Percentiles rank a stretch among this genome's conserved stretches.
Conservation (phyloP, 2,329 filamentous ascomycete species). For the Teratosphaeriaceae sp. region DNA sequence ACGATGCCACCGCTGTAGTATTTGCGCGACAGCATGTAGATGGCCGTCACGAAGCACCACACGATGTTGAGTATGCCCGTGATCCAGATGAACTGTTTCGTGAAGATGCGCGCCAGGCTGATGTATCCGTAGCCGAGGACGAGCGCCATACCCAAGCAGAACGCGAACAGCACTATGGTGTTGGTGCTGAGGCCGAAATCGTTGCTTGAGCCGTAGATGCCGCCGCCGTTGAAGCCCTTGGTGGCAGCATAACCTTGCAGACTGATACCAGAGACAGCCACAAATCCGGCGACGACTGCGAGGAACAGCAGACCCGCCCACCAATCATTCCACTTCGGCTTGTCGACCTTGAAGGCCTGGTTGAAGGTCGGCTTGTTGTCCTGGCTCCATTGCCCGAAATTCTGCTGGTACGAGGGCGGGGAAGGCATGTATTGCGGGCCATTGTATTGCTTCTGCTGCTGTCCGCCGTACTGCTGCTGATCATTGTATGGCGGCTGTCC, state of each 20-base stretch:
- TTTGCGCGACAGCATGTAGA: conserved; percentile 71
- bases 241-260: conserved; percentile 67
- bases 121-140: conserved; percentile 74
- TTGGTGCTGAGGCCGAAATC: conserved; percentile 69
- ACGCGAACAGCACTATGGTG: conserved; percentile 77
- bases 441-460: conserved; percentile 13
- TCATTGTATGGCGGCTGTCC: conserved; percentile 1
- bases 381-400: conserved; percentile 24
- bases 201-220: conserved; percentile 65
- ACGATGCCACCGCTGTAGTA: conserved; percentile 84
- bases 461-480: conserved; percentile 6
- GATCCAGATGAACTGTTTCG: conserved; percentile 61
- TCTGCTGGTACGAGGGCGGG: conserved; percentile 35
- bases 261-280: conserved; percentile 66
- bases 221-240: conserved; percentile 57
- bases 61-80: conserved; percentile 84
- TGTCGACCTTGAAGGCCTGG: conserved; percentile 73
- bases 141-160: conserved; percentile 66
- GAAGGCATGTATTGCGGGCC: conserved; percentile 18
- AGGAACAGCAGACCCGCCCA: conserved; percentile 83
- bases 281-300: conserved; percentile 63
- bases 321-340: conserved; percentile 77
- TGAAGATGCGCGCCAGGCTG: conserved; percentile 43
- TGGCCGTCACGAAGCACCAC: conserved; percentile 75
- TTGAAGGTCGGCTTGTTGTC: conserved; percentile 55